These are phyloP conservation scores for Rhododendron mucronatum DNA, from an alignment of 148 eudicot genomes.

Conservation along the genomic window DNA sequence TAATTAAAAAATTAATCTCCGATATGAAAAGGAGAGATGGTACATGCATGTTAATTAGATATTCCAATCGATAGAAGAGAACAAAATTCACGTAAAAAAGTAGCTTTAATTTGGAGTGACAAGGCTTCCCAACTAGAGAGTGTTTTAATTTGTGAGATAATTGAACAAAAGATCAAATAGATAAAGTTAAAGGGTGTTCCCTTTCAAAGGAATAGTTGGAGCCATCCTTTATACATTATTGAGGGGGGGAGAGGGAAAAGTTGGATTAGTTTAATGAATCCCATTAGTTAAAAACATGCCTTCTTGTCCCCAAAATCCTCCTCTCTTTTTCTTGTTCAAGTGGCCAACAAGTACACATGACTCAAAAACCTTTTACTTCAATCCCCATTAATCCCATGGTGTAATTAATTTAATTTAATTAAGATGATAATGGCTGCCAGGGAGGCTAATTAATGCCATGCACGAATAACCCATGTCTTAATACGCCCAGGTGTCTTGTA, in stretches of 20 bases:
- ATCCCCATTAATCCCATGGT: not conserved
- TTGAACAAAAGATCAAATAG: not conserved
- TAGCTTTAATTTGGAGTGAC: not conserved
- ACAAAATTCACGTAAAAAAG: slow-evolving; percentile 4
- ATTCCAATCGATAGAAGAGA: not conserved
- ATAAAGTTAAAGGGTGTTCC: slow-evolving; percentile 1
- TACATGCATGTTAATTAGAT: not conserved
- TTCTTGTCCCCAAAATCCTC: slow-evolving; percentile 37
- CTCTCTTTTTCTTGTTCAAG: slow-evolving; percentile 21
- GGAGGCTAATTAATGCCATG: slow-evolving; percentile 16
- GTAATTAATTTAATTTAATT: not conserved
- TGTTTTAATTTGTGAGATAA: not conserved
- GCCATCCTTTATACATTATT: slow-evolving; percentile 14
- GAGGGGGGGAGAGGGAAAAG: not conserved
- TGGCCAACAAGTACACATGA: slow-evolving; percentile 57
- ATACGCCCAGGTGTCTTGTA: not conserved
- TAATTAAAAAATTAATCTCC: not conserved
- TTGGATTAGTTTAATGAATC: slow-evolving; percentile 7
- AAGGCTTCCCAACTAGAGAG: not conserved
- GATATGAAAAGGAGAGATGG: not conserved
- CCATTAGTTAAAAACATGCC: slow-evolving; percentile 25
- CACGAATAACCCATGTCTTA: slow-evolving; percentile 13
- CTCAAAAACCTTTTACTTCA: slow-evolving; percentile 4
- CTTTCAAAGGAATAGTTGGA: not conserved
- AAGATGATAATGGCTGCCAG: slow-evolving; percentile 42